phyloP scores from a whole-genome alignment of 371 early-diverging fungal genomes.

The Saksenaea vasiformis region DNA sequence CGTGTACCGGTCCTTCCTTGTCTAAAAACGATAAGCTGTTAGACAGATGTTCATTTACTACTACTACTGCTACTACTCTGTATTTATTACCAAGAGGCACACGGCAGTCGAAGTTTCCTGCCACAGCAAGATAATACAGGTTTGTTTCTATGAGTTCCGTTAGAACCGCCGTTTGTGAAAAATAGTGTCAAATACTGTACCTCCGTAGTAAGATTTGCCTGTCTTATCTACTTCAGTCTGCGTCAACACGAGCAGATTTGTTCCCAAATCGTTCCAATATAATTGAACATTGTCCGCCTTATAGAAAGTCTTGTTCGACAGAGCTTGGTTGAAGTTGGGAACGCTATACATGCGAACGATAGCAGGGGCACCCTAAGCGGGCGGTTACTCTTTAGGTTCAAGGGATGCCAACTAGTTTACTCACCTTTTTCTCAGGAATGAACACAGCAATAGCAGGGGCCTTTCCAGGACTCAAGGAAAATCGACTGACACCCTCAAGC shows the following conservation, averaged over 20 bases:
- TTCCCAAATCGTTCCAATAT: constrained; percentile 94
- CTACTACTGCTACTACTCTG: not conserved
- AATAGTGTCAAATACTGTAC: constrained; percentile 8
- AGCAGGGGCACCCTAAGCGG: constrained; percentile 69
- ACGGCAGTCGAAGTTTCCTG: constrained; percentile 92
- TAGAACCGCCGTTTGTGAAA: not conserved
- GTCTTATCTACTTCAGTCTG: constrained; percentile 95
- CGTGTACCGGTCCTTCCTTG: constrained; percentile 94
- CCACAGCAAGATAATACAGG: constrained; percentile 87
- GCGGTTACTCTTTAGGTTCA: not conserved
- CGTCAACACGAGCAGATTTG: constrained; percentile 86
- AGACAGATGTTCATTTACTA: not conserved
- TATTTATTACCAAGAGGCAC: constrained; percentile 65
- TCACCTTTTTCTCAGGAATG: constrained; percentile 78
- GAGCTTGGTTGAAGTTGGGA: constrained; percentile 70
- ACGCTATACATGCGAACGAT: constrained; percentile 81
- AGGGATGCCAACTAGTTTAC: not conserved
- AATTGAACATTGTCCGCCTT: constrained; percentile 92
- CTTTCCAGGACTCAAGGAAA: constrained; percentile 90
- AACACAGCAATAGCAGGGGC: constrained; percentile 85
- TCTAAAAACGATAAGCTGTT: constrained; percentile 36
- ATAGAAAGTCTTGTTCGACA: constrained; percentile 90
- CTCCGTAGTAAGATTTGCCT: constrained; percentile 95
- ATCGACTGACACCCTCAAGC: constrained; percentile 79
- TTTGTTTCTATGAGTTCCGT: constrained; percentile 66